Evolutionary conservation across 805 yeast species (phyloP).

Genomic region (Schwanniomyces polymorphus): DNA sequence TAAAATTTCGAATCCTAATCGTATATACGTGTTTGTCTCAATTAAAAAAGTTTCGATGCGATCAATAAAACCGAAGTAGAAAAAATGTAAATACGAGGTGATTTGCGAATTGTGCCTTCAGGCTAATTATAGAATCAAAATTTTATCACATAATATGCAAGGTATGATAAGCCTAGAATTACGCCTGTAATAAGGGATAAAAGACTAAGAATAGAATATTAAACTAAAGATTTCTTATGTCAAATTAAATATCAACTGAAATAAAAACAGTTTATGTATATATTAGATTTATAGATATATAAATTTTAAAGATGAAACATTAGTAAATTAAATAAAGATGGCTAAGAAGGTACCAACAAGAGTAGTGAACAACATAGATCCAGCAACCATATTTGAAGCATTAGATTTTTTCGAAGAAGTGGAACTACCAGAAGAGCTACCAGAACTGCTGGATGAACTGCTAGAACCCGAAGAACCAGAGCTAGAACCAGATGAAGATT

Average conservation of each 20-base stretch:
- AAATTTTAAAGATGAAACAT: neutral
- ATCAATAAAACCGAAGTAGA: neutral
- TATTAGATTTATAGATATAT: neutral
- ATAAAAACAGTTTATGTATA: neutral
- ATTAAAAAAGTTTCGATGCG: neutral
- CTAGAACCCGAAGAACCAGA: slow-evolving; percentile 14
- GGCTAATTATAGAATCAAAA: neutral
- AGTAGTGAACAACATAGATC: slow-evolving; percentile 18
- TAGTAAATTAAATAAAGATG: slow-evolving; percentile 19
- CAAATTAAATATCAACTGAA: neutral
- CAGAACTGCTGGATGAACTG: slow-evolving; percentile 4
- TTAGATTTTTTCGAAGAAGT: slow-evolving; percentile 20
- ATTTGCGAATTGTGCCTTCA: neutral
- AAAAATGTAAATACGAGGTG: neutral
- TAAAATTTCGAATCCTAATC: neutral
- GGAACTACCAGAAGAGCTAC: slow-evolving; percentile 8
- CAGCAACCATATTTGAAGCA: slow-evolving; percentile 14
- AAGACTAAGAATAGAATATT: neutral
- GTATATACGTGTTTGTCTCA: neutral
- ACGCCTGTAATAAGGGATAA: neutral
- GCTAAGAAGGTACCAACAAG: slow-evolving; percentile 28
- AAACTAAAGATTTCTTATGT: too few species aligned
- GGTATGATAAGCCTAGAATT: neutral
- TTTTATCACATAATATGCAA: neutral
- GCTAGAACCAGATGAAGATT: slow-evolving; percentile 18